Base-by-base conservation (phyloP, 202 grass and related monocot species). In the Sporobolus alterniflorus region DNA sequence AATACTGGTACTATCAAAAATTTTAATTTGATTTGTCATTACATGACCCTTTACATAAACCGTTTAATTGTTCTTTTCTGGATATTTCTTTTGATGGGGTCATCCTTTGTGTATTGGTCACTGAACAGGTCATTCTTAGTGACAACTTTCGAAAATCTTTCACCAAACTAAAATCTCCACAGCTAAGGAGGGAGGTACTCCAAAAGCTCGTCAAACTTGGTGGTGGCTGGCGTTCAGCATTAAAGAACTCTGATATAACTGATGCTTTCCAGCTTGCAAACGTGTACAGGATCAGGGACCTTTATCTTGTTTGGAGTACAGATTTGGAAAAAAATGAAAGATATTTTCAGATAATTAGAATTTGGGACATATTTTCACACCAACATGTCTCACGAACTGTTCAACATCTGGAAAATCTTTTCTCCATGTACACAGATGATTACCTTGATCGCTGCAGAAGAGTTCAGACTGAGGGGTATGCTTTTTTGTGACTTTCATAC, bases 121-220 rank as follows among this genome's bases (percentile, higher is more conserved):
- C 84, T 74, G 10, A 74, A 62, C 81, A 97, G 95, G 83, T 97
- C 10, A 51, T 94, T 74, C 76, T 97, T 26, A 97, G 95, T 47
- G 90, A 97, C 13, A 89, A 92, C 33, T 94, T 97, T 41, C 89
- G 85, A 64, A 94, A 84, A 71, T 92, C 92, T 52, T 97, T 97
- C 40, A 21, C 60, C n/a, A 92, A 83, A 46, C 26, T 97, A 48
- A 97, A 85, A 77, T 92, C 90, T 56, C 60, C 43, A 7, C 77
- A 69, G 9, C 64, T 85, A 32, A 85, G 88, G 67, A 87, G 43
- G 70, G 85, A 89, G 79, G 63, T 92, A 22, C 80, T 97, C 17
- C 82, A 92, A 39, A 84, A 91, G 74, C 83, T 97, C 74, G 24
- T 89, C 69, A 92, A 73, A 76, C 88, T 97, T 74, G 90, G 92